Base-by-base conservation (phyloP, 352 stramenopile species). In the Phytopythium ostracodes region DNA sequence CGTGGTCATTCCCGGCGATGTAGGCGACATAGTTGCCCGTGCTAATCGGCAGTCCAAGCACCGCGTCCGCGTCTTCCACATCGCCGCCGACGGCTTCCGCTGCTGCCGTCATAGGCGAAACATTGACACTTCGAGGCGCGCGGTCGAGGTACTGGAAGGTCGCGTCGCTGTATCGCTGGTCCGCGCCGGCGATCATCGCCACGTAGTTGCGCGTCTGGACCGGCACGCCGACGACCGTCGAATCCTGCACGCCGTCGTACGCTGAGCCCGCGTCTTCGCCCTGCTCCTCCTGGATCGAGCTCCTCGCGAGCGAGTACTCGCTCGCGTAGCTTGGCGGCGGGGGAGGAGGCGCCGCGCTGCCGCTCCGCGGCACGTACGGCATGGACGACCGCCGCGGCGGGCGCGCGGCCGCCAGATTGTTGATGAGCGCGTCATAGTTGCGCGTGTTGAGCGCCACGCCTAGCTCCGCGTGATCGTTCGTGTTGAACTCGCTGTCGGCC, bases 371-470 rank as follows among this genome's bases (percentile, higher is more conserved):
- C 31, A 43, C 31, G 52, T 31, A 35, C 52, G 42, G 46, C 56
- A 53, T 63, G 40, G 57, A 40, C 33, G 54, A 25, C 24, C 36
- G 40, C 6, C 38, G 36, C 36, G 54, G 54, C 36, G 22, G 35
- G 5, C 35, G 38, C 14, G 17, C 12, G 17, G 46, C 56, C 42
- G 70, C 71, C 52, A 79, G 40, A 46, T 77, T 80, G 40, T 73
- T 62, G 33, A 89, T 65, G 42, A 89, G 56, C 63, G 76, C 72
- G 54, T 82, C 64, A 63, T 89, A 89, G 66, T 88, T 86, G 66
- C 71, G 70, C 44, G 80, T 88, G 65, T 81, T 77, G 46, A 89
- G 68, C 44, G 80, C 76, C 15, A 89, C 49, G 22, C 83, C 83
- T 22, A 91, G 33, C 15, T 70, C 70, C 42, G 62, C 67, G 17